Conservation (phyloP, 257 asterid genomes). For the Gynochthodes officinalis region DNA sequence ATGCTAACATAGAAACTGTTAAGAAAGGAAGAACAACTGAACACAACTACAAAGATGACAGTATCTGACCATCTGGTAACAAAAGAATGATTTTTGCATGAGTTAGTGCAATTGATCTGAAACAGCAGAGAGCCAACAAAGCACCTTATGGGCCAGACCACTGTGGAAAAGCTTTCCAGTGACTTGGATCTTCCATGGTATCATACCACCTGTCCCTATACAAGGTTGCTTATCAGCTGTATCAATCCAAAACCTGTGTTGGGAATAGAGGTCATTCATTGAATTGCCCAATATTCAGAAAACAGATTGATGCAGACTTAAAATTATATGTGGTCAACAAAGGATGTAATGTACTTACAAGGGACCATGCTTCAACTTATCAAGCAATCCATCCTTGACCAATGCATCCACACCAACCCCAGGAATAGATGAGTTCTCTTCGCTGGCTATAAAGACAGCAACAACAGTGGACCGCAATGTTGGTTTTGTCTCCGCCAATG, state of each 20-base stretch:
- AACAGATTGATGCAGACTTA: not conserved
- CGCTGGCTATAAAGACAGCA: constrained; percentile 96
- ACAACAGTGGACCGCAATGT: constrained; percentile 74
- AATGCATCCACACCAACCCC: constrained; percentile 95
- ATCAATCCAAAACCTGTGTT: constrained; percentile 89
- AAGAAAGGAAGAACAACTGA: not conserved
- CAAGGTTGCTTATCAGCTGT: constrained; percentile 99
- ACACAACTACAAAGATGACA: not conserved
- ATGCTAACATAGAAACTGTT: not conserved
- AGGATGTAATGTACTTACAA: constrained; percentile 43
- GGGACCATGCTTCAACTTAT: constrained; percentile 81
- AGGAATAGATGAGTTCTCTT: constrained; percentile 95
- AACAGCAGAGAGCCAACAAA: not conserved
- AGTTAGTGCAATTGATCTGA: not conserved
- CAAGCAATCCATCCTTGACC: constrained; percentile 82
- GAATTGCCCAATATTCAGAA: not conserved
- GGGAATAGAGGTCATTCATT: constrained; percentile 16
- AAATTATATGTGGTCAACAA: not conserved
- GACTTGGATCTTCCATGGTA: constrained; percentile 88
- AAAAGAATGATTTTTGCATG: constrained; percentile 9
- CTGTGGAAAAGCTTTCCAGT: constrained; percentile 95
- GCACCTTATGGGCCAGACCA: constrained; percentile 91
- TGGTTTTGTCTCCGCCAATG: constrained; percentile 79
- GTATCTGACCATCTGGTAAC: not conserved
- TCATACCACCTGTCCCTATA: constrained; percentile 97